These are phyloP conservation scores for Xerocomellus amylosporus DNA, from an alignment of 768 basidiomycete genomes.

Conservation along the genomic window DNA sequence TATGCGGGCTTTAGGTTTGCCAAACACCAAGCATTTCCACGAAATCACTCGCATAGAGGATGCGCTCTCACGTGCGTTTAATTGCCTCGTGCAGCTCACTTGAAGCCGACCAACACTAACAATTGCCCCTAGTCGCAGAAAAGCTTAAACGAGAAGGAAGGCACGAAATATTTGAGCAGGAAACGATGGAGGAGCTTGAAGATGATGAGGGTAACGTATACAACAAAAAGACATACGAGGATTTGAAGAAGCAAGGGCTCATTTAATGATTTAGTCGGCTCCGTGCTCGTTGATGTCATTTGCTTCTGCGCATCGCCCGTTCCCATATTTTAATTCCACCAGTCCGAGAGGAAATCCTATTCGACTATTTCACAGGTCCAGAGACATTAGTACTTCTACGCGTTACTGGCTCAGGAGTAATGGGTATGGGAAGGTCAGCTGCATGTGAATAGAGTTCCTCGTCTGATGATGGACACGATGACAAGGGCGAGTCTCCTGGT, in stretches of 20 bases:
- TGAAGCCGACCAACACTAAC: background rate
- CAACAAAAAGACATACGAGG: constrained; percentile 96
- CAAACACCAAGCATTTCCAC: constrained; percentile 98
- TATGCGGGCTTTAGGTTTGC: constrained; percentile 94
- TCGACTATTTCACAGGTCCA: constrained; percentile 10
- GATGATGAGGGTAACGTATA: constrained; percentile 99
- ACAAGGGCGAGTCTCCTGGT: constrained; percentile 57
- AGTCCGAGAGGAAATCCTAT: background rate
- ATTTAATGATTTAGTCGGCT: constrained; percentile 55
- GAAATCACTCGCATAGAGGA: constrained; percentile 98
- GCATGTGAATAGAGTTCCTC: constrained; percentile 81
- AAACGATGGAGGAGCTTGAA: constrained; percentile 97
- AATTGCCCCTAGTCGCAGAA: constrained; percentile 71
- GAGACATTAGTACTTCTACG: constrained; percentile 4
- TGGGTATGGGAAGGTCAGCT: constrained; percentile 64
- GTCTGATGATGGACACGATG: constrained; percentile 78
- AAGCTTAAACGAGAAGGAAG: constrained; percentile 97
- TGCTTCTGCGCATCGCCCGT: constrained; percentile 2
- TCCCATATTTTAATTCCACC: background rate
- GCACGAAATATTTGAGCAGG: constrained; percentile 88
- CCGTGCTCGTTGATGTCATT: background rate
- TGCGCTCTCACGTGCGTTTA: constrained; percentile 80
- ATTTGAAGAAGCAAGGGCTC: constrained; percentile 92
- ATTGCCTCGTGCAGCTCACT: background rate
- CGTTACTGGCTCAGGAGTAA: constrained; percentile 40